Evolutionary conservation across 2,329 filamentous ascomycete genomes (phyloP).

Genomic region (Paracoccidioides lutzii): DNA sequence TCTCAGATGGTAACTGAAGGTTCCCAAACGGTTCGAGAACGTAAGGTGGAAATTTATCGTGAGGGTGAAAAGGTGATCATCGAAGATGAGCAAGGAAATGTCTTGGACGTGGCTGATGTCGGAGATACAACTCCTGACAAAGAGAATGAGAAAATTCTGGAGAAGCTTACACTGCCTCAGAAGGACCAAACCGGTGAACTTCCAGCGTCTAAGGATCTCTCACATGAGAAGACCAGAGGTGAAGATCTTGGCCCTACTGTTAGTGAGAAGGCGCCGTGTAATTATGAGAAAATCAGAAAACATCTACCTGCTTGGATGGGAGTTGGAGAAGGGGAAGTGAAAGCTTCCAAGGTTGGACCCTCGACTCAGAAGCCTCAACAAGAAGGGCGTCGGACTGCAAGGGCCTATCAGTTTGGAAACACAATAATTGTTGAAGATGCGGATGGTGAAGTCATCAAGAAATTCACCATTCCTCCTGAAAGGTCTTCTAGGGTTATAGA

Average conservation of each 20-base stretch:
- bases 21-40: constrained; percentile 22
- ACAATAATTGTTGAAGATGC: constrained; percentile 60
- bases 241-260: constrained; percentile 30
- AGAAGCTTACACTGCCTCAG: constrained; percentile 41
- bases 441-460: constrained; percentile 56
- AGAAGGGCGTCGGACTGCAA: constrained; percentile 41
- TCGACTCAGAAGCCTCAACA: constrained; percentile 19
- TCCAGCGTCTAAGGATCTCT: constrained; percentile 34
- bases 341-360: constrained; percentile 13
- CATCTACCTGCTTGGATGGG: constrained; percentile 36
- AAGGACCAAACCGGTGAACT: constrained; percentile 35
- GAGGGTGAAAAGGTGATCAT: constrained; percentile 69
- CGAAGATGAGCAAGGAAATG: constrained; percentile 78
- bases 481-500: constrained; percentile 11
- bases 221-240: constrained; percentile 32
- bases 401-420: constrained; percentile 55
- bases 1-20: background rate
- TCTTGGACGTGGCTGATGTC: constrained; percentile 52
- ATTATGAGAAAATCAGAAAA: constrained; percentile 32
- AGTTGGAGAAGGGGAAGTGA: constrained; percentile 29
- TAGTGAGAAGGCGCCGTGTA: constrained; percentile 18
- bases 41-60: constrained; percentile 56
- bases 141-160: constrained; percentile 43
- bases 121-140: constrained; percentile 41
- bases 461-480: constrained; percentile 47